Base-by-base conservation (phyloP, 176 grass and related monocot genomes). In the Hsuehochloa calcarea region DNA sequence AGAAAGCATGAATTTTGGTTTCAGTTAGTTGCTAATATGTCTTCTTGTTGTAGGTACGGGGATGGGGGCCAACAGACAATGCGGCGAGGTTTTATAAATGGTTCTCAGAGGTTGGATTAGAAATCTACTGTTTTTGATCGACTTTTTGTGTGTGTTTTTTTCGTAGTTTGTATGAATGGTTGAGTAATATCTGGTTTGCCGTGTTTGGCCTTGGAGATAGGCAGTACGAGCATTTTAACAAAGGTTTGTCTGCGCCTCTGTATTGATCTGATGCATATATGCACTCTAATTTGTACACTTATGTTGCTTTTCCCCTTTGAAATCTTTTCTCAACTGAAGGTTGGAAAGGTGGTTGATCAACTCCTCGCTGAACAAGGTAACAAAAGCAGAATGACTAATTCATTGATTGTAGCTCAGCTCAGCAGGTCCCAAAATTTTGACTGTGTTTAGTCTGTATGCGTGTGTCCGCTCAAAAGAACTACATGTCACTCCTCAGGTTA, bases 151-250 rank as follows among this genome's bases (percentile, higher is more conserved):
- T 17, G 5, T 5, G 46, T 37, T 34, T 9, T 11, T 46, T 27
- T 62, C 9, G 1, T 59, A 20, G 2, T 45, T 45, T 34, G 3
- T 61, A 51, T 7, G 86, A 82, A 52, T 95, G 88, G 91, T 58
- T 98, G 80, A 87, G 79, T 31, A 81, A 84, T 75, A 80, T 95
- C 67, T 63, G 76, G 58, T 95, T 78, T 79, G 96, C 70, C 1
- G 93, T 98, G 46, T 98, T 98, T 79, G 93, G 88, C 29, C 88
- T 94, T 14, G 90, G 93, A 19, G 95, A 95, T 63, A 93, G 87
- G 82, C 91, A 95, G 74, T 95, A 98, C 16, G 96, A 95, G 58
- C 93, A 95, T 90, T 98, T 98, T 82, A 98, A 98, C 65, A 95
- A 98, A 98, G 96, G 96, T 98, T 77, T 89, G 72, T 44, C 50